Conservation (phyloP, 305 asterid species). For the Withania somnifera region DNA sequence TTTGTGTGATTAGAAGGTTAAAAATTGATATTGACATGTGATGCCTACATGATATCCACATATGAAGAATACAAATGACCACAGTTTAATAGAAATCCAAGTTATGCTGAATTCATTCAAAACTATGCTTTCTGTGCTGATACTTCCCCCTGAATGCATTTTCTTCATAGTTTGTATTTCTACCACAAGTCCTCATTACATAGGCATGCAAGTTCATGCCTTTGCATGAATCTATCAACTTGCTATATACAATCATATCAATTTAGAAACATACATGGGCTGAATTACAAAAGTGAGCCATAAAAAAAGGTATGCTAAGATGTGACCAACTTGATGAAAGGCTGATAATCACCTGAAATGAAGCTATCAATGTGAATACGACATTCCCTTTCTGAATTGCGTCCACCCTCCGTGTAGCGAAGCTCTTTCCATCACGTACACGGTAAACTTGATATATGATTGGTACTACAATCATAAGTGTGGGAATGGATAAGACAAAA, state of each 20-base stretch:
- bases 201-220: background rate
- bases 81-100: background rate
- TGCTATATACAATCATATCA: background rate
- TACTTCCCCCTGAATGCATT: background rate
- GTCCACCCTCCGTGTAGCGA: conserved; percentile 92
- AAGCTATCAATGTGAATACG: conserved; percentile 66
- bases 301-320: background rate
- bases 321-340: background rate
- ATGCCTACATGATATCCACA: background rate
- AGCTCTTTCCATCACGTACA: conserved; percentile 90
- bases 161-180: background rate
- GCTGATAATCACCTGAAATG: conserved; percentile 72
- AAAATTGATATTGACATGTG: background rate
- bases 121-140: background rate
- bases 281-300: background rate
- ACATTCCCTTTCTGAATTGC: conserved; percentile 87
- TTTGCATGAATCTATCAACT: background rate
- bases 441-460: conserved; percentile 88
- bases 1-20: background rate
- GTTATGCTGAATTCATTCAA: background rate
- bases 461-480: conserved; percentile 51
- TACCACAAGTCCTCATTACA: background rate
- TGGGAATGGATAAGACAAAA: background rate
- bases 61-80: background rate
- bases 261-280: background rate